Percentiles rank a stretch among this genome's conserved stretches.
Evolutionary conservation across 345 rosid genomes (phyloP).

Genomic region (Populus pruinosa): DNA sequence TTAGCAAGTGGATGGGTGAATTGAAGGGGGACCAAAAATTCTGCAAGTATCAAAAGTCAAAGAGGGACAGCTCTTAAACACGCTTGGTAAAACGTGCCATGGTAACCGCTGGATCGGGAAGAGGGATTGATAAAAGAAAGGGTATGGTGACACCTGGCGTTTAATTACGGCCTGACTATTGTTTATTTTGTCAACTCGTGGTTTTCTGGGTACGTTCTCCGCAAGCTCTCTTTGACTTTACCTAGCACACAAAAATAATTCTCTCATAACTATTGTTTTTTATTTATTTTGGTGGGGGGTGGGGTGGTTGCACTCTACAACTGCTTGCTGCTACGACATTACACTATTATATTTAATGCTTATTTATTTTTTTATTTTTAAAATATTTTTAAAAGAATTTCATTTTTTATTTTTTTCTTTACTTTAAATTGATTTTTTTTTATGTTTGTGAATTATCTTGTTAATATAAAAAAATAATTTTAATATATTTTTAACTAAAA

Average conservation of each 20-base stretch:
- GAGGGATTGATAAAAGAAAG: neutral
- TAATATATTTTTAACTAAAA: too few relatives aligned
- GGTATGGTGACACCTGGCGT: slow-evolving; percentile 37
- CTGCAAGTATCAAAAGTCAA: slow-evolving; percentile 31
- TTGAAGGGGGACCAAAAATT: slow-evolving; percentile 7
- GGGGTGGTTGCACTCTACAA: too few relatives aligned
- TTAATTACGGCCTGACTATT: neutral
- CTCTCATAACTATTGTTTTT: too few relatives aligned
- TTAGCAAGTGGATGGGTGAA: neutral
- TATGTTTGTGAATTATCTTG: too few relatives aligned
- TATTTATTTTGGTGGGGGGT: too few relatives aligned
- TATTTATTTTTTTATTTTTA: too few relatives aligned
- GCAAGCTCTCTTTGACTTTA: slow-evolving; percentile 18
- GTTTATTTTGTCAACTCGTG: slow-evolving; percentile 28
- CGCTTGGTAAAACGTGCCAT: slow-evolving; percentile 34
- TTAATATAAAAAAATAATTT: too few relatives aligned
- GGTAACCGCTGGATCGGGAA: slow-evolving; percentile 51
- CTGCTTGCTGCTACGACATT: too few relatives aligned
- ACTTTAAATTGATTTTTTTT: too few relatives aligned
- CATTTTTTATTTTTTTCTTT: too few relatives aligned
- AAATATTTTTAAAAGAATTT: too few relatives aligned
- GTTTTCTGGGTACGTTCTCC: slow-evolving; percentile 11
- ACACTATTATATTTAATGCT: too few relatives aligned
- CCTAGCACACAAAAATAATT: neutral
- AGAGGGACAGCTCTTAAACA: slow-evolving; percentile 24